These are phyloP conservation scores for Sclerotinia spermophila DNA, from an alignment of 2,329 filamentous ascomycete genomes.

Conservation along the genomic window DNA sequence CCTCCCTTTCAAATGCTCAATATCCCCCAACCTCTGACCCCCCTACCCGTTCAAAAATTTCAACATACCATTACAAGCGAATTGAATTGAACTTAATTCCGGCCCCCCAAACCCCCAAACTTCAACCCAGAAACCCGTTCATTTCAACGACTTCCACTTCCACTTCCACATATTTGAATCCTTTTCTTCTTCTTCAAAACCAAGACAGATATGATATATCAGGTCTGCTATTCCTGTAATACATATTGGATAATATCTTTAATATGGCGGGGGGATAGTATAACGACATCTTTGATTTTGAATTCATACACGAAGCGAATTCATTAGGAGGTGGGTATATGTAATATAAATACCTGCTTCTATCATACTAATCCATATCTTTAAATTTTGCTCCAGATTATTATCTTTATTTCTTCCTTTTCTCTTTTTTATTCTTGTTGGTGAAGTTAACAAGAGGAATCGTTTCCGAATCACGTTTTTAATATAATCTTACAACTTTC, in stretches of 20 bases:
- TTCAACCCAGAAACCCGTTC: slow-evolving; percentile 67
- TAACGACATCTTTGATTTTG: neutral
- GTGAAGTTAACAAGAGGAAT: neutral
- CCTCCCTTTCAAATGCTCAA: slow-evolving; percentile 67
- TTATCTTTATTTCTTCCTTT: neutral
- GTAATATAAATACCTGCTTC: neutral
- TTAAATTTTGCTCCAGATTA: neutral
- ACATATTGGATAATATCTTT: neutral
- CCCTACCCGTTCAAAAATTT: slow-evolving; percentile 69
- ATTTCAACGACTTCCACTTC: slow-evolving; percentile 74
- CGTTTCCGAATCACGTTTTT: neutral
- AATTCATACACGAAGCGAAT: neutral
- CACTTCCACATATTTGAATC: slow-evolving; percentile 68
- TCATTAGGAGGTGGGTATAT: too few species aligned
- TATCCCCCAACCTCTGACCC: slow-evolving; percentile 69
- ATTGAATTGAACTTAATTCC: slow-evolving; percentile 80
- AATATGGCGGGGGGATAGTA: neutral
- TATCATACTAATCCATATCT: neutral
- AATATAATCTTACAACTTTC: neutral
- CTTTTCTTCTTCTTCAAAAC: slow-evolving; percentile 71
- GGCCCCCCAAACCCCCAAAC: slow-evolving; percentile 76
- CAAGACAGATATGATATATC: slow-evolving; percentile 63
- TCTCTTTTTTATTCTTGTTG: too few species aligned
- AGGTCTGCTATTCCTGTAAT: slow-evolving; percentile 71
- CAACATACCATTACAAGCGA: slow-evolving; percentile 78